A percentile compares a stretch with the other conserved stretches of the same genome.
These are phyloP conservation scores for Lagenidium giganteum DNA, from an alignment of 352 stramenopile species.

Conservation along the genomic window DNA sequence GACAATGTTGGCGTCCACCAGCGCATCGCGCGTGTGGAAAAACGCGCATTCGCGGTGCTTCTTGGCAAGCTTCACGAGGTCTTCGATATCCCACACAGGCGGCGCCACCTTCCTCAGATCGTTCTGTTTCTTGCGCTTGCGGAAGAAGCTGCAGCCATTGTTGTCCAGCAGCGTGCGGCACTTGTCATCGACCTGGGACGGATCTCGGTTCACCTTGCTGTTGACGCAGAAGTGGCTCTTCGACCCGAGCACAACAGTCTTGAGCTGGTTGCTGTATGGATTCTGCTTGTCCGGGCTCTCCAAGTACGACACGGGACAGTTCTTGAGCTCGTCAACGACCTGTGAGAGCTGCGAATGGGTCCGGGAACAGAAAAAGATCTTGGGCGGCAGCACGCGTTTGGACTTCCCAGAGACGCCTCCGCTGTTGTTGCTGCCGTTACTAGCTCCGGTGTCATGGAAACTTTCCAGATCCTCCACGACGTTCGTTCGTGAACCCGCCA, in stretches of 20 bases:
- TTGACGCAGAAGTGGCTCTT: conserved; percentile 83
- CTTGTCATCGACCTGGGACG: conserved; percentile 66
- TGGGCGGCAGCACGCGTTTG: conserved; percentile 35
- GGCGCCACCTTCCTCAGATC: conserved; percentile 41
- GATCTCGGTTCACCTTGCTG: conserved; percentile 55
- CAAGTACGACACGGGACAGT: conserved; percentile 59
- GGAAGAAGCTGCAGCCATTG: conserved; percentile 50
- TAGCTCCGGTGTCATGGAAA: background rate
- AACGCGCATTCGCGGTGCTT: conserved; percentile 78
- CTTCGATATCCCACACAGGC: conserved; percentile 83
- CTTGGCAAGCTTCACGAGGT: conserved; percentile 66
- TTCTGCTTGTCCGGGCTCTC: conserved; percentile 27
- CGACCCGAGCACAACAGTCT: conserved; percentile 78
- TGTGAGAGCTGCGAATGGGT: conserved; percentile 85
- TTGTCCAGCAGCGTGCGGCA: conserved; percentile 51
- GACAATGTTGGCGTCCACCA: conserved; percentile 66
- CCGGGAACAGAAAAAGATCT: conserved; percentile 86
- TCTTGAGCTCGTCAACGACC: conserved; percentile 78
- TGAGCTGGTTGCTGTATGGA: conserved; percentile 35
- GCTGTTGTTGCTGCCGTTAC: background rate
- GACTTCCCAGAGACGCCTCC: conserved; percentile 3
- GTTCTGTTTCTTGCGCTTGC: conserved; percentile 47
- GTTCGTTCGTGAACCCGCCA: too few relatives aligned
- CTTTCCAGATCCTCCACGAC: background rate
- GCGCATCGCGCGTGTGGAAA: conserved; percentile 48